Conservation (phyloP, 2,329 filamentous ascomycete genomes). For the Penicillium sp. region DNA sequence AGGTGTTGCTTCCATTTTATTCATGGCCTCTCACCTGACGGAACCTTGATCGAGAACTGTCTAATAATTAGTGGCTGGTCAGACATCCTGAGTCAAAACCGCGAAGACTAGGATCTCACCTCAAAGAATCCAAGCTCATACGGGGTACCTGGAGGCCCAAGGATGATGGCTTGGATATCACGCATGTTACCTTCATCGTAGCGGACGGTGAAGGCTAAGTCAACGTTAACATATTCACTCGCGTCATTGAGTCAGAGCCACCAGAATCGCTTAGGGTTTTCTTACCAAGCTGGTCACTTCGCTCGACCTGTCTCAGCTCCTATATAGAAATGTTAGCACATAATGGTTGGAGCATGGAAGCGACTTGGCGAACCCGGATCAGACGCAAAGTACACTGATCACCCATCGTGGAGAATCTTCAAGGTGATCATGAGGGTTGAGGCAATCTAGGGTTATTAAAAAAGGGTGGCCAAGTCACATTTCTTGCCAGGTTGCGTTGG, state of each 20-base stretch:
- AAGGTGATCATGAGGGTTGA: neutral
- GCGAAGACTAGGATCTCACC: slow-evolving; percentile 52
- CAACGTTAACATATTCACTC: slow-evolving; percentile 16
- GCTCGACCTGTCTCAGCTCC: slow-evolving; percentile 17
- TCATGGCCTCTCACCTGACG: slow-evolving; percentile 59
- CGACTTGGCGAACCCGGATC: slow-evolving; percentile 12
- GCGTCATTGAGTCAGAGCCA: neutral
- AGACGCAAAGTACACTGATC: slow-evolving; percentile 18
- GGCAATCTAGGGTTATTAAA: neutral
- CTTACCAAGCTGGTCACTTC: slow-evolving; percentile 14
- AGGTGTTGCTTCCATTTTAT: neutral
- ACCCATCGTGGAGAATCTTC: slow-evolving; percentile 8
- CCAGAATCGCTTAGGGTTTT: neutral
- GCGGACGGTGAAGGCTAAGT: slow-evolving; percentile 76
- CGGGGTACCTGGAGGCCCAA: slow-evolving; percentile 89
- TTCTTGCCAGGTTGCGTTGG: neutral
- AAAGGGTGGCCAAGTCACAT: neutral
- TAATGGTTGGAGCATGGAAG: neutral
- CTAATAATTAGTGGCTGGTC: neutral
- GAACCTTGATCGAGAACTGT: slow-evolving; percentile 78
- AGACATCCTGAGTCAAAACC: neutral
- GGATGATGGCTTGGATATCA: slow-evolving; percentile 81
- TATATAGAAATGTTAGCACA: neutral
- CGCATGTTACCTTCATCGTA: slow-evolving; percentile 87
- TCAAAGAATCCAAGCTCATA: slow-evolving; percentile 99